Evolutionary conservation across 2,329 filamentous ascomycete genomes (phyloP), one percentile per base, ranked within the genome.

Genomic region (Spiromastix sp.): DNA sequence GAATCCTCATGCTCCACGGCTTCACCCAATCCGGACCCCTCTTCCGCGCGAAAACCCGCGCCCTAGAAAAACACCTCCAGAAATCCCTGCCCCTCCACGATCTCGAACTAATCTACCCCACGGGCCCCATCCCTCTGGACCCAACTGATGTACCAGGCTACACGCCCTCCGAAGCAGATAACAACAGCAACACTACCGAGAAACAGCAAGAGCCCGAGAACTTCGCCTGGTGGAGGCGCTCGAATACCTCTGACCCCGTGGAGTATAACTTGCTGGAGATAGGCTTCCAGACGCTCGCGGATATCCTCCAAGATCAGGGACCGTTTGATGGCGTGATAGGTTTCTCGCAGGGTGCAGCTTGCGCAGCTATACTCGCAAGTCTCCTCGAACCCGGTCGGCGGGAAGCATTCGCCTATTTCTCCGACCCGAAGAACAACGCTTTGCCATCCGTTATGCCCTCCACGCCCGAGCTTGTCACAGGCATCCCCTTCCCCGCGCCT

Each of bases 21-120:
- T 95, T 79, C 72, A 94, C 89, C 5, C 89, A 96, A 68, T 93
- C 84, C 18, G 86, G 87, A 3, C 61, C 79, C 3, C 68, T 86
- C 43, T 95, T 95, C 72, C 80, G 77, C 55, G 74, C 80, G 57
- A 95, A 95, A 66, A 93, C 85, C 30, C 83, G 85, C 57, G 85
- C 85, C 8, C 68, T 95, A 1, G 77, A 86, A 49, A 94, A 95
- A 59, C 67, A 79, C 36, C 72, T 95, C 38, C 59, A 67, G 41
- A 94, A 93, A 54, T 64, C 75, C 18, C 81, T 95, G 43, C 71
- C 75, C 6, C 60, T 71, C 2, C 71, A 78, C 29, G 61, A 72
- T 37, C 61, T 78, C 25, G 57, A 67, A 3, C 68, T 85, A 35
- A 59, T 76, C 52, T 86, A 82, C 60, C 79, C 81, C 4, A 84